These are phyloP conservation scores for Thelephora aurantiotincta DNA, from an alignment of 768 basidiomycete species.

Conservation along the genomic window DNA sequence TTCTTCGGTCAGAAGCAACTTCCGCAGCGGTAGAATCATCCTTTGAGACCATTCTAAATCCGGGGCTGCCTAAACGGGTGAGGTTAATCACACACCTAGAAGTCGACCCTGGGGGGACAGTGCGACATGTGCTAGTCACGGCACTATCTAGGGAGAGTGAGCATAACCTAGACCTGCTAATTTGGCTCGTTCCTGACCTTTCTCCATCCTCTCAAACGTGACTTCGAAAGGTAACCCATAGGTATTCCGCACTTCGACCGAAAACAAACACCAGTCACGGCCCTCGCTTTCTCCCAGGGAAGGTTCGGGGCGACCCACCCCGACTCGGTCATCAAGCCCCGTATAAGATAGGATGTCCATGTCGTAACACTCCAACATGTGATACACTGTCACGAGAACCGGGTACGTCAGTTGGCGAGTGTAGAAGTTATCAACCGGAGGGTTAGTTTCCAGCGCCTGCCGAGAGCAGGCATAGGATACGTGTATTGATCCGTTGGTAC, in stretches of 20 bases:
- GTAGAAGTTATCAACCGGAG: conserved; percentile 47
- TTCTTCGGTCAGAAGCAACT: conserved; percentile 46
- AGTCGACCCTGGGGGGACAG: conserved; percentile 78
- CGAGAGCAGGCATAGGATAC: conserved; percentile 67
- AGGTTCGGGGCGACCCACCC: not conserved
- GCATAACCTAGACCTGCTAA: not conserved
- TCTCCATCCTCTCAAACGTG: conserved; percentile 51
- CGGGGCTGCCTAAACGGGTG: not conserved
- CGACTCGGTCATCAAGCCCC: conserved; percentile 9
- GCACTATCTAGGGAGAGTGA: not conserved
- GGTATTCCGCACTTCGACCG: conserved; percentile 81
- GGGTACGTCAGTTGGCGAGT: conserved; percentile 83
- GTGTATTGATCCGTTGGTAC: conserved; percentile 66
- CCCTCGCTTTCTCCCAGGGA: conserved; percentile 30
- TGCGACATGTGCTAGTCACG: conserved; percentile 28
- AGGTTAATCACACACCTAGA: conserved; percentile 37
- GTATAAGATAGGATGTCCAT: conserved; percentile 72
- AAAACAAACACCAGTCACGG: conserved; percentile 74
- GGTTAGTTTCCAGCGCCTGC: conserved; percentile 14
- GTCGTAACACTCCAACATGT: conserved; percentile 77
- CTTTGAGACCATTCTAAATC: conserved; percentile 17
- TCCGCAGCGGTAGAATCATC: conserved; percentile 58
- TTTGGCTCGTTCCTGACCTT: conserved; percentile 25
- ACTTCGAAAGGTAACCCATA: conserved; percentile 90
- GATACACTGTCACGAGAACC: conserved; percentile 87